Conservation (phyloP, 139 green algal species). For the Tetraselmis chui region DNA sequence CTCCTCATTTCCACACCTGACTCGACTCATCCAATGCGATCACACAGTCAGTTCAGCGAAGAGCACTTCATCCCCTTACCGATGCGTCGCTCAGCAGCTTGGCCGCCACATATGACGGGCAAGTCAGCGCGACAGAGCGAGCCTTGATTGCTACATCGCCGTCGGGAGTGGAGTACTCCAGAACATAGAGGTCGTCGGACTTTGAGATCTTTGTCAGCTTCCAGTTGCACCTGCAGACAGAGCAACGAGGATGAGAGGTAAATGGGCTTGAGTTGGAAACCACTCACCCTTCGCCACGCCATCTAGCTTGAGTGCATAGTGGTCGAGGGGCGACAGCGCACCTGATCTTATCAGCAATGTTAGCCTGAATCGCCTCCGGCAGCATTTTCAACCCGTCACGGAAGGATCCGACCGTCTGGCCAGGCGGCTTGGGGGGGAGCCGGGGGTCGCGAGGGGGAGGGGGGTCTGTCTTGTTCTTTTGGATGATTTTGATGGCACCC, state of each 20-base stretch:
- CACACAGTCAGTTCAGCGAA: too few relatives aligned
- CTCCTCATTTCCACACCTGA: neutral
- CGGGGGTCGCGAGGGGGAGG: slow-evolving; percentile 66
- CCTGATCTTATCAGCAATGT: slow-evolving; percentile 49
- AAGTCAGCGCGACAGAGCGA: slow-evolving; percentile 74
- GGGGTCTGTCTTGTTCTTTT: slow-evolving; percentile 64
- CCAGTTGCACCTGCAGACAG: slow-evolving; percentile 61
- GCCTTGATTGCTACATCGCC: slow-evolving; percentile 41
- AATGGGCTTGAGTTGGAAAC: slow-evolving; percentile 5
- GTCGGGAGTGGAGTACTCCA: slow-evolving; percentile 85
- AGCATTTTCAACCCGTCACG: slow-evolving; percentile 79
- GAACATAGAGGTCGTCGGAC: slow-evolving; percentile 25
- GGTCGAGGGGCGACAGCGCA: neutral
- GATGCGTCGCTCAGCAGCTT: slow-evolving; percentile 51
- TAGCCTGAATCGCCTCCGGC: slow-evolving; percentile 77
- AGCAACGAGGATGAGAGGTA: slow-evolving; percentile 7
- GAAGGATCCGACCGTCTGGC: slow-evolving; percentile 95
- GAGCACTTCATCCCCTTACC: slow-evolving; percentile 15
- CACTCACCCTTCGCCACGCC: neutral
- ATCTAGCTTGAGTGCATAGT: neutral
- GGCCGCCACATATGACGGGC: slow-evolving; percentile 81
- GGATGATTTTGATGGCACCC: slow-evolving; percentile 32
- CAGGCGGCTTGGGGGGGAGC: slow-evolving; percentile 86
- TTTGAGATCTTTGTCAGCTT: slow-evolving; percentile 72
- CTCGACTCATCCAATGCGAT: neutral